Conservation (phyloP, 768 basidiomycete genomes). For the Rickenella mellea region DNA sequence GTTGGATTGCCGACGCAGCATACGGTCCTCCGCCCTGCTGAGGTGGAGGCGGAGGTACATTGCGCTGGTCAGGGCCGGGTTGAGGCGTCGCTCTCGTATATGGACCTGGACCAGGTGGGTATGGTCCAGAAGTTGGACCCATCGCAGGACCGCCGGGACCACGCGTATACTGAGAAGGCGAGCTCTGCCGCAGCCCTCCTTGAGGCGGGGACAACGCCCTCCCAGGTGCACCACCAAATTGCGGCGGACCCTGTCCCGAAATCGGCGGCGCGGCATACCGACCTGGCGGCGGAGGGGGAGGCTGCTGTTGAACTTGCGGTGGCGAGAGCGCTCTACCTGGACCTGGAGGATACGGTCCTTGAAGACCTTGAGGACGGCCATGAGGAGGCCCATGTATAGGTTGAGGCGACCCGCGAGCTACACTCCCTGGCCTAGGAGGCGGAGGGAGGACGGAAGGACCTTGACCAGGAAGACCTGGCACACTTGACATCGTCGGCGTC, state of each 20-base stretch:
- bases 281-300: slow-evolving; percentile 26
- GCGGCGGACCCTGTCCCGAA: slow-evolving; percentile 30
- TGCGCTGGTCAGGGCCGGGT: slow-evolving; percentile 17
- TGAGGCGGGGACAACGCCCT: slow-evolving; percentile 19
- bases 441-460: slow-evolving; percentile 43
- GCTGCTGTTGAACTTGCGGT: slow-evolving; percentile 11
- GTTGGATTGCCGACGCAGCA: background rate
- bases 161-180: too few relatives aligned
- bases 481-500: slow-evolving; percentile 14
- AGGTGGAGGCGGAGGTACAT: slow-evolving; percentile 2
- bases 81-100: slow-evolving; percentile 34
- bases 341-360: slow-evolving; percentile 10
- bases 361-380: background rate
- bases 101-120: slow-evolving; percentile 20
- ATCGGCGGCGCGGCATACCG: slow-evolving; percentile 40
- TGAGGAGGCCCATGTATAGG: slow-evolving; percentile 24
- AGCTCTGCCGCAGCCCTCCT: slow-evolving; percentile 11
- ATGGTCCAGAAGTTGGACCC: slow-evolving; percentile 16
- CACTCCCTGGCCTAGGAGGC: slow-evolving; percentile 56
- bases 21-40: slow-evolving; percentile 3
- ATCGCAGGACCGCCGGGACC: slow-evolving; percentile 22
- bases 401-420: slow-evolving; percentile 22
- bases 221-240: slow-evolving; percentile 14
- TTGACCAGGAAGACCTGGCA: slow-evolving; percentile 30
- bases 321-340: slow-evolving; percentile 13